Base-by-base conservation (phyloP, 306 rosid genomes). In the Alnus glutinosa region DNA sequence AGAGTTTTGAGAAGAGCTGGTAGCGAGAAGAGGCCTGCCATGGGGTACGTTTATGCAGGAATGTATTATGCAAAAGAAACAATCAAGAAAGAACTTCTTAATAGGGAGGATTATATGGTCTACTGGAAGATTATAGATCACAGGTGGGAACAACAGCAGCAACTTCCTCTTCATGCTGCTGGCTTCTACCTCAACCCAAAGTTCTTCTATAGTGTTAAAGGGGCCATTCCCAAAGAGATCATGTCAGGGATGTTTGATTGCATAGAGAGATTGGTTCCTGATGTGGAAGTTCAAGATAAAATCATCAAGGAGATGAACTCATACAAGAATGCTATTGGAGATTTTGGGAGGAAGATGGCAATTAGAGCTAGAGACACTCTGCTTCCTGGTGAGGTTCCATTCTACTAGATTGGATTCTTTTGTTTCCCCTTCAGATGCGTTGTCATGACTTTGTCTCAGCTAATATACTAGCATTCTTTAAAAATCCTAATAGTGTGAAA, bases 301-400 rank as follows among this genome's bases (percentile, higher is more conserved):
- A 94, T 94, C 84, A 89, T 86, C 77, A 94, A 89, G 84, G 98
- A 94, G 85, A 83, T 92, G 52, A 89, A 83, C 88, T 86, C 59
- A 54, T 94, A 92, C 87, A 90, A 92, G 85, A 85, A 82, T 77
- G 91, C 90, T 55, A 89, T 81, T 36, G 94, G 93, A 76, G 98
- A 94, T 86, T 94, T 94, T 83, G 91, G 91, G 79, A 89, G 98
- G 79, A 92, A 89, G 89, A 90, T 91, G 97, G 94, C 98, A 71
- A 86, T 90, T 78, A 88, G 97, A 79, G 94, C 97, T 28, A 89
- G 91, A 85, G 98, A 92, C 81, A 90, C 86, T 74, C 80, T 90
- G 67, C 97, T 94, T 84, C 98, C 93, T 59, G 89, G 98, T 92
- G 89, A 90, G 97, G 68, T 75, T 84, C 73, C 66, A 30, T 63